phyloP scores from a whole-genome alignment of 75 land plant genomes.

The Adiantum capillusveneris region DNA sequence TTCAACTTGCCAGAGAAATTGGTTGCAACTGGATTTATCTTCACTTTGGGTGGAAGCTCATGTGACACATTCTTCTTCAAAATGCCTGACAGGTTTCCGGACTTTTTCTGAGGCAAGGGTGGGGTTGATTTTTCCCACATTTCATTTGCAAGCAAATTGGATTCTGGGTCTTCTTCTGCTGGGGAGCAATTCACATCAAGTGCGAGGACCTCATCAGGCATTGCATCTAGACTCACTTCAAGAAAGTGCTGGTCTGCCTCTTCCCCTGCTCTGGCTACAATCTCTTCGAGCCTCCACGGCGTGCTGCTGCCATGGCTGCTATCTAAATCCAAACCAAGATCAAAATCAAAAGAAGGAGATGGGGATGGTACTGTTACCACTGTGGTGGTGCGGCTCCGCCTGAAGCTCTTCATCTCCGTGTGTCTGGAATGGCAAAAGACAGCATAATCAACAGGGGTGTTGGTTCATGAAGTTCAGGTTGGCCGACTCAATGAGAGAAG shows the following conservation, averaged over 20 bases:
- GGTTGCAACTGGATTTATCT: constrained; percentile 27
- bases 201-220: background rate
- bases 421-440: too few species aligned
- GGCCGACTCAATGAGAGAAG: too few species aligned
- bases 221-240: constrained; percentile 11
- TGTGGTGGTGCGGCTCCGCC: background rate
- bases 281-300: constrained; percentile 9
- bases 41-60: constrained; percentile 9
- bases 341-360: constrained; percentile 6
- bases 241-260: constrained; percentile 8
- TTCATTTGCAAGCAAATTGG: background rate
- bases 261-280: constrained; percentile 13
- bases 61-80: constrained; percentile 8
- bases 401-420: background rate
- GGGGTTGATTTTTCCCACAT: background rate
- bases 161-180: background rate
- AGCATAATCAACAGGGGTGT: too few species aligned
- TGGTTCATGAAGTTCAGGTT: too few species aligned
- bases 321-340: constrained; percentile 5
- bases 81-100: background rate
- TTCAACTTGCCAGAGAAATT: constrained; percentile 28
- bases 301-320: background rate
- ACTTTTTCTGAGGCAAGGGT: background rate
- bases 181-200: background rate
- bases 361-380: background rate